These are phyloP conservation scores for Paxillus ammoniavirescens DNA, from an alignment of 768 basidiomycete genomes.

Conservation along the genomic window DNA sequence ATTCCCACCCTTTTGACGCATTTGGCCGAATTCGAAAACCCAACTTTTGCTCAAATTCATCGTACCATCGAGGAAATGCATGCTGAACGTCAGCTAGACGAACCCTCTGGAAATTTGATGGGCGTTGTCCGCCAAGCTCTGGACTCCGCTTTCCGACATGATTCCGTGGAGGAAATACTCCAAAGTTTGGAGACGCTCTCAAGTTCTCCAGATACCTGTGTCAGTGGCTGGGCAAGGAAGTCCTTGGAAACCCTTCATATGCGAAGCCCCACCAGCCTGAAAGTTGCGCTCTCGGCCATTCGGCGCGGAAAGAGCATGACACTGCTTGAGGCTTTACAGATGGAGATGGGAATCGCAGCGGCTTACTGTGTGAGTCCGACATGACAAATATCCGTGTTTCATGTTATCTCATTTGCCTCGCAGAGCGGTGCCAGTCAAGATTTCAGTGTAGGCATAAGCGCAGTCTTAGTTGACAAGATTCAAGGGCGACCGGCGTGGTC, in stretches of 20 bases:
- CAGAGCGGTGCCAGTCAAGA: slow-evolving; percentile 80
- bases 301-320: slow-evolving; percentile 63
- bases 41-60: slow-evolving; percentile 52
- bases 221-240: slow-evolving; percentile 71
- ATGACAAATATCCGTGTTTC: slow-evolving; percentile 7
- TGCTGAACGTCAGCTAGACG: slow-evolving; percentile 56
- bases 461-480: slow-evolving; percentile 56
- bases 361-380: slow-evolving; percentile 78
- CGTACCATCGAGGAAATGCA: slow-evolving; percentile 64
- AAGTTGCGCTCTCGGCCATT: slow-evolving; percentile 81
- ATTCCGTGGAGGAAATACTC: slow-evolving; percentile 72
- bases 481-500: slow-evolving; percentile 65
- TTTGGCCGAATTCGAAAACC: slow-evolving; percentile 45
- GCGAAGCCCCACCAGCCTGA: slow-evolving; percentile 90
- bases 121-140: slow-evolving; percentile 73
- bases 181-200: slow-evolving; percentile 47
- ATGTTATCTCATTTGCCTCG: slow-evolving; percentile 8
- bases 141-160: slow-evolving; percentile 73
- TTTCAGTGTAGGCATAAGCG: slow-evolving; percentile 78
- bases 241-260: slow-evolving; percentile 61
- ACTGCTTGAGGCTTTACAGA: slow-evolving; percentile 67
- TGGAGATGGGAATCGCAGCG: slow-evolving; percentile 86
- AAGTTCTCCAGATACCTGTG: slow-evolving; percentile 36
- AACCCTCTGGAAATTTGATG: slow-evolving; percentile 49
- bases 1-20: slow-evolving; percentile 70